Base-by-base conservation (phyloP, 2,329 filamentous ascomycete species). In the Aureobasidium sp. region DNA sequence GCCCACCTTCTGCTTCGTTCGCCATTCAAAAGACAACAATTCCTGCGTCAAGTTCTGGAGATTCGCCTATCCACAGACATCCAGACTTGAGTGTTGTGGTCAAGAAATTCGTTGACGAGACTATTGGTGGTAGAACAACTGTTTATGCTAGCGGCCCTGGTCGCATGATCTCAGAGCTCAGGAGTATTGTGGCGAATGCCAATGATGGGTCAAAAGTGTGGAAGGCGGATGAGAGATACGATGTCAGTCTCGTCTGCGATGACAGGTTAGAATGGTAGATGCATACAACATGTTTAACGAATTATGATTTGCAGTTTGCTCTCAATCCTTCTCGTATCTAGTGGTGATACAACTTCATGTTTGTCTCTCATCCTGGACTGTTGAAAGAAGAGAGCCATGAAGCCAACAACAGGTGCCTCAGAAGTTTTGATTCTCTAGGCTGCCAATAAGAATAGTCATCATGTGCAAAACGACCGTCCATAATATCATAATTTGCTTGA, bases 241-340 rank as follows among this genome's bases (percentile, higher is more conserved):
- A 63, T 55, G 57, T 63, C 25, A 49, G 41, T 30, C 53, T 63
- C 21, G 55, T 58, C 27, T 63, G 57, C 30, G 62, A 63, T 42
- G 57, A 63, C 48, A 47, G 62, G n/a, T 50, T 60, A 27, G 62
- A 61, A 25, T 63, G 62, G 62, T 63, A 63, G 55, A 61, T 58
- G 8, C 8, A 21, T 45, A 9, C 25, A 16, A 16, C 8, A 21
- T 21, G 21, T 15, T 9, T 29, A 10, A 45, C 25, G 25, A 44
- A 29, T 37, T 15, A 37, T 37, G 34, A 11, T 37, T 15, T 21
- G 21, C 21, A 21, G 21, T 21, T 21, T 21, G 21, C 21, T 21
- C 21, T 21, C 21, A 21, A 21, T 21, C 1, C 21, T 21, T 21
- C 21, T 21, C 21, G 21, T 21, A 21, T 21, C 21, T 21, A 21